A percentile compares a stretch with the other conserved stretches of the same genome.
Conservation (phyloP, 257 asterid genomes). For the Capsicum pubescens region DNA sequence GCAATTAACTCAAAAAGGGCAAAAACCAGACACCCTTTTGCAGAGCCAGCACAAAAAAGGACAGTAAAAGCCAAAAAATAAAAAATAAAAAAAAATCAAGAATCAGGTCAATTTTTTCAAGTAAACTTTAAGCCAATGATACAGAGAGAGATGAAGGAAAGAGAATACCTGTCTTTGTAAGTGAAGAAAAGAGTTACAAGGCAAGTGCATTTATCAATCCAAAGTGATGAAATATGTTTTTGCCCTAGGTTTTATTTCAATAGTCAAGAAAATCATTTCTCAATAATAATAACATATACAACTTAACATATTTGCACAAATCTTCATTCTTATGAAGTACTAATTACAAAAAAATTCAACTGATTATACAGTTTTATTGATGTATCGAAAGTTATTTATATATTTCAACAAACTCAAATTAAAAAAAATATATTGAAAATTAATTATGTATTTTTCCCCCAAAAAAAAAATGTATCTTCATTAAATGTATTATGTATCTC, state of each 20-base stretch:
- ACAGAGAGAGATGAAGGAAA: background rate
- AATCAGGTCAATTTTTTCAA: background rate
- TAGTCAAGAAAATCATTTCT: background rate
- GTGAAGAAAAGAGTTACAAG: background rate
- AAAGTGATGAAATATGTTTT: background rate
- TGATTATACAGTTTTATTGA: too few relatives aligned
- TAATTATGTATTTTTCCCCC: too few relatives aligned
- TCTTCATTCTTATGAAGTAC: too few relatives aligned
- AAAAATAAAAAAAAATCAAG: background rate
- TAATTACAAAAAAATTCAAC: too few relatives aligned
- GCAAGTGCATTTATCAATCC: background rate
- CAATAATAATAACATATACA: too few relatives aligned
- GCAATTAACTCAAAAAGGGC: background rate
- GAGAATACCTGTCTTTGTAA: constrained; percentile 16
- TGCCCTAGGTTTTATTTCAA: constrained; percentile 15
- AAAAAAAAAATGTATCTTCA: too few relatives aligned
- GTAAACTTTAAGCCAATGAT: background rate
- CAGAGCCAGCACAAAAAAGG: background rate
- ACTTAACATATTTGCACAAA: too few relatives aligned
- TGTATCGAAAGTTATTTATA: too few relatives aligned
- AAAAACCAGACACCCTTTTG: background rate
- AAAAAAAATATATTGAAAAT: too few relatives aligned
- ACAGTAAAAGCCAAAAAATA: background rate
- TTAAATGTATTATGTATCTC: too few relatives aligned
- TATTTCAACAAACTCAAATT: too few relatives aligned